Evolutionary conservation across 2,329 filamentous ascomycete genomes (phyloP).

Genomic region (Diaporthe ampelina): DNA sequence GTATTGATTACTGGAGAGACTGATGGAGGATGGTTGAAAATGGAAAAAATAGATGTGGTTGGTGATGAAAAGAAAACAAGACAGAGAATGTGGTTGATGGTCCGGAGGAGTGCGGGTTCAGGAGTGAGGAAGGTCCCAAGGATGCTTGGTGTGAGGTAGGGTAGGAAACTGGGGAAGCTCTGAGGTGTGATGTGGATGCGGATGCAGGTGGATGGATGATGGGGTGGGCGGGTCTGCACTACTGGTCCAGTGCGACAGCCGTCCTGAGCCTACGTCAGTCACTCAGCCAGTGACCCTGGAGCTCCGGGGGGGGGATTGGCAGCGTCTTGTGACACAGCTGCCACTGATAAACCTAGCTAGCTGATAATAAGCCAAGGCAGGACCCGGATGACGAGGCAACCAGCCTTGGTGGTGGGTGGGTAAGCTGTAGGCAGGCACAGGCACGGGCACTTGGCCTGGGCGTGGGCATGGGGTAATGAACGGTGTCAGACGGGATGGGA

Average conservation of each 20-base stretch:
- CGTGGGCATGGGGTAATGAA: neutral
- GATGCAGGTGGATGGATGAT: slow-evolving; percentile 12
- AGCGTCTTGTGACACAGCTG: slow-evolving; percentile 30
- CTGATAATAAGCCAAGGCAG: slow-evolving; percentile 33
- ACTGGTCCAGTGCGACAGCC: slow-evolving; percentile 32
- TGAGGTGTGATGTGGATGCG: slow-evolving; percentile 32
- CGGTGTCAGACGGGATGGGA: slow-evolving; percentile 30
- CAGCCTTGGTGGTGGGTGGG: neutral
- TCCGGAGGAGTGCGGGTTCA: slow-evolving; percentile 15
- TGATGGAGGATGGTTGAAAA: slow-evolving; percentile 6
- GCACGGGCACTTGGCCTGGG: neutral
- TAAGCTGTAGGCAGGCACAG: neutral
- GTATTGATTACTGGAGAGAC: slow-evolving; percentile 34
- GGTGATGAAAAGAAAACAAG: slow-evolving; percentile 28
- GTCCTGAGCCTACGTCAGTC: slow-evolving; percentile 35
- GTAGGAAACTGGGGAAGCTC: slow-evolving; percentile 38
- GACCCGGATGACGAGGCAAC: slow-evolving; percentile 35
- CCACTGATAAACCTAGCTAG: slow-evolving; percentile 15
- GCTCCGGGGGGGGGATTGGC: neutral
- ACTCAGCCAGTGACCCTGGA: slow-evolving; percentile 12
- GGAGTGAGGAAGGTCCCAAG: slow-evolving; percentile 15
- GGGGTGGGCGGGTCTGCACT: neutral
- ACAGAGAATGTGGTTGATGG: slow-evolving; percentile 32
- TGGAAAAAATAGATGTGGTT: slow-evolving; percentile 14
- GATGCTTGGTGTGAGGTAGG: slow-evolving; percentile 19